Evolutionary conservation across 2,329 filamentous ascomycete species (phyloP).

Genomic region (Xylariaceae sp.): DNA sequence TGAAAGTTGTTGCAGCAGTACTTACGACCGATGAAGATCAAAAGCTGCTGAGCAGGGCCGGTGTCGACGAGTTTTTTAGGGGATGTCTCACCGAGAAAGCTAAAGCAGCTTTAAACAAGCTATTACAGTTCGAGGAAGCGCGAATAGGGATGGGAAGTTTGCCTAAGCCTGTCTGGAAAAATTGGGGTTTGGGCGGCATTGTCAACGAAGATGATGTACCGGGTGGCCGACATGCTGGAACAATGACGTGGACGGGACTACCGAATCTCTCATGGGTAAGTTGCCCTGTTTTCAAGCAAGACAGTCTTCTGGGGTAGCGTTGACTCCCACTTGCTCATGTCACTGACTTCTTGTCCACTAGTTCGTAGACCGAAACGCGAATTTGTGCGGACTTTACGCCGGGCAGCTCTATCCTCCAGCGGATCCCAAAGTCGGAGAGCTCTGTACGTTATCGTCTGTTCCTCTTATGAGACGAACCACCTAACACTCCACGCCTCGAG

Average conservation of each 20-base stretch:
- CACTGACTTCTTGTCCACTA: conserved; percentile 3
- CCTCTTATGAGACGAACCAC: too few species aligned
- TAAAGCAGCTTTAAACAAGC: conserved; percentile 12
- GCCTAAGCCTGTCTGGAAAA: conserved; percentile 7
- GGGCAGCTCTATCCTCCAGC: conserved; percentile 18
- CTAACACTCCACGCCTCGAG: too few species aligned
- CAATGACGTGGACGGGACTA: conserved; percentile 20
- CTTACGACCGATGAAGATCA: conserved; percentile 12
- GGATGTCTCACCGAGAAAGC: conserved; percentile 16
- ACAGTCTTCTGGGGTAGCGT: too few species aligned
- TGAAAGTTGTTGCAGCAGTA: conserved; percentile 16
- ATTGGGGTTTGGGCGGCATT: conserved; percentile 19
- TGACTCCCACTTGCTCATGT: background rate
- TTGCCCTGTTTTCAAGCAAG: background rate
- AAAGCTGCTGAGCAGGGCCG: conserved; percentile 7
- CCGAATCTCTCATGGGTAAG: conserved; percentile 20
- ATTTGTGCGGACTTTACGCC: conserved; percentile 18
- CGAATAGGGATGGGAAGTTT: conserved; percentile 18
- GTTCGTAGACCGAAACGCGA: conserved; percentile 18
- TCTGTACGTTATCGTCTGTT: background rate
- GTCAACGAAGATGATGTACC: conserved; percentile 19
- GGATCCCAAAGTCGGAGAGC: conserved; percentile 14
- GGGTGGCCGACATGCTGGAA: conserved; percentile 15
- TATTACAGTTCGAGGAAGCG: conserved; percentile 9
- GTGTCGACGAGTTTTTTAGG: conserved; percentile 17